Base-by-base conservation (phyloP, 2,329 filamentous ascomycete species). In the Amauroascus verrucosus region DNA sequence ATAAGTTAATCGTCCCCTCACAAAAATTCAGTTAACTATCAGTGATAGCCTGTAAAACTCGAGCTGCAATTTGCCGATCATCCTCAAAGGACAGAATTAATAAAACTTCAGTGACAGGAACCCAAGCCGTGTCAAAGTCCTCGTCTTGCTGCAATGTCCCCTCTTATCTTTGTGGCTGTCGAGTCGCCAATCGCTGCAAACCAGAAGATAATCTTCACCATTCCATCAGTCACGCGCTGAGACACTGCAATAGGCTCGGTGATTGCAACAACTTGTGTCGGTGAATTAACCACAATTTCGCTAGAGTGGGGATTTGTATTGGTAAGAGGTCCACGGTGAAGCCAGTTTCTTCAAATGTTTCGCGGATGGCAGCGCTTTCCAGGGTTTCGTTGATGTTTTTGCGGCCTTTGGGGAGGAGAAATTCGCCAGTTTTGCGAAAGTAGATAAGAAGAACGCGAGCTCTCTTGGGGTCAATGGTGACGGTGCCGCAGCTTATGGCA, bases 341-440 rank as follows among this genome's bases (percentile, higher is more conserved):
- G 18, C 52, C 51, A 9, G 57, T 61, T 47, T 64, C 63, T 45
- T 65, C 63, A 26, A 58, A 54, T 1, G 63, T 63, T 48, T 65
- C 63, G 8, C 62, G 60, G n/a, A 64, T 9, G 8, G 63, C 63
- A 6, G 62, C 58, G 6, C 51, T 47, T 30, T 60, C 56, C 13
- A 63, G 48, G 6, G 55, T 54, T 37, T 65, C 63, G 6, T 54
- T 56, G 18, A 58, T 54, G 35, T 63, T 59, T 45, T 64, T 63
- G 28, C 63, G 58, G 11, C 63, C 63, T 20, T 62, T 60, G 9
- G 63, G 61, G 9, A 65, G 57, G 49, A 64, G 56, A 48, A 57
- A 60, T 30, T 58, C 35, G n/a, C 51, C 28, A 2, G 47, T 57
- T 33, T 16, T 26, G 41, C 43, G 45, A 26, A 32, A 54, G 40